Percentiles rank a stretch among this genome's conserved stretches.
Conservation (phyloP, 176 grass and related monocot genomes). For the Alloteropsis semialata region DNA sequence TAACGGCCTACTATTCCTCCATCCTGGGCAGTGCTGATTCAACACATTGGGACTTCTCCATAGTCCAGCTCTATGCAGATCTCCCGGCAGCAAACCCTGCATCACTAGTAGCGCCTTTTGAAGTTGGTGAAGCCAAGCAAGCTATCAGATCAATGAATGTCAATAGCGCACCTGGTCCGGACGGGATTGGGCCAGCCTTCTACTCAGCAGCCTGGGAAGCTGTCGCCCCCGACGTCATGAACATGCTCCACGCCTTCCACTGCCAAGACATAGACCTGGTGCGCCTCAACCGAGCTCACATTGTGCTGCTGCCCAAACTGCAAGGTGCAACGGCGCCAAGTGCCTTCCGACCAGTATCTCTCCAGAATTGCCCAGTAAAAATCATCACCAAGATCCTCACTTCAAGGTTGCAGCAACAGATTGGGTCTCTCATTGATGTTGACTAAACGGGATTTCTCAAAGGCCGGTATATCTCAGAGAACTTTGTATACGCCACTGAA, state of each 20-base stretch:
- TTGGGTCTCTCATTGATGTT: rapidly evolving
- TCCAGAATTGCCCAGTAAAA: not conserved
- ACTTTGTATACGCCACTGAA: not conserved
- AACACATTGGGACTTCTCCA: no score
- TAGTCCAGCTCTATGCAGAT: no score
- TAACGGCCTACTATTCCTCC: no score
- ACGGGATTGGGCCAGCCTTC: not conserved
- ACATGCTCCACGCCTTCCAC: not conserved
- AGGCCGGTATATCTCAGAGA: not conserved
- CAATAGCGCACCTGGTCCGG: not conserved
- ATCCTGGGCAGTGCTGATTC: no score
- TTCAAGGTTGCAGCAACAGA: not conserved
- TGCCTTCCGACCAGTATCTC: not conserved
- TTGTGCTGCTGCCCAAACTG: not conserved
- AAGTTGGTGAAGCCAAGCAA: not conserved
- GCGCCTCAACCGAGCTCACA: not conserved
- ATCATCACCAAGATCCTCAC: not conserved
- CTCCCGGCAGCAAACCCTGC: no score
- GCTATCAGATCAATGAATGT: not conserved
- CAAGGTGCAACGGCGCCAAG: rapidly evolving
- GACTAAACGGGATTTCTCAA: not conserved
- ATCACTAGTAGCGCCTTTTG: no score
- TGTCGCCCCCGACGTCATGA: rapidly evolving
- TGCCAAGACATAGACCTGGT: rapidly evolving
- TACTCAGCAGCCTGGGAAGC: not conserved